Conservation (phyloP, 2,329 filamentous ascomycete genomes). For the Didymella exigua region DNA sequence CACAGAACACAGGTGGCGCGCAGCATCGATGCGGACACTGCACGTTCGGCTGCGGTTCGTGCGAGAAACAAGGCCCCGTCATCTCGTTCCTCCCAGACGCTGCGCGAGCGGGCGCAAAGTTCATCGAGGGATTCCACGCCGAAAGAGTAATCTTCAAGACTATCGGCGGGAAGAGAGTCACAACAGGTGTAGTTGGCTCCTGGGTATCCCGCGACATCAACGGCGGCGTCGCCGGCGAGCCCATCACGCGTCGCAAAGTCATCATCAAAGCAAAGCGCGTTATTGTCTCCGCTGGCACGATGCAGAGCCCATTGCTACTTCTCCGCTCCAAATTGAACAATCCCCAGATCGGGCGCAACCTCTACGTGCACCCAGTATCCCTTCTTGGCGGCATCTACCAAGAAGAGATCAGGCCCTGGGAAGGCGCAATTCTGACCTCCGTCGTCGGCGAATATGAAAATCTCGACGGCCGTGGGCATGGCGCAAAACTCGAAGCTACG, state of each 20-base stretch:
- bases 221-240: constrained; percentile 62
- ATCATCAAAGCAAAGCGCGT: constrained; percentile 80
- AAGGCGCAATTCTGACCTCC: constrained; percentile 79
- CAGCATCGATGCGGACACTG: constrained; percentile 76
- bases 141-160: constrained; percentile 73
- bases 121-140: constrained; percentile 81
- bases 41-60: constrained; percentile 64
- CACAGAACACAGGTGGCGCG: constrained; percentile 77
- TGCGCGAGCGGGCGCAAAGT: constrained; percentile 74
- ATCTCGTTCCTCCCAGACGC: constrained; percentile 82
- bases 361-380: constrained; percentile 78
- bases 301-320: constrained; percentile 79
- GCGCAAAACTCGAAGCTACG: constrained; percentile 77
- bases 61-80: constrained; percentile 78
- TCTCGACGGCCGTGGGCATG: constrained; percentile 79
- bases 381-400: constrained; percentile 67
- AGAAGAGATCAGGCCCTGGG: constrained; percentile 66
- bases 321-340: constrained; percentile 81
- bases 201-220: constrained; percentile 75
- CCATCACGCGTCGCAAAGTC: constrained; percentile 64
- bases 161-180: constrained; percentile 59
- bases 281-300: constrained; percentile 75
- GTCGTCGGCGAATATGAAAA: constrained; percentile 81
- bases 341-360: constrained; percentile 77
- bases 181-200: constrained; percentile 72